Evolutionary conservation across 768 basidiomycete species (phyloP).

Genomic region (Suillus clintonianus): DNA sequence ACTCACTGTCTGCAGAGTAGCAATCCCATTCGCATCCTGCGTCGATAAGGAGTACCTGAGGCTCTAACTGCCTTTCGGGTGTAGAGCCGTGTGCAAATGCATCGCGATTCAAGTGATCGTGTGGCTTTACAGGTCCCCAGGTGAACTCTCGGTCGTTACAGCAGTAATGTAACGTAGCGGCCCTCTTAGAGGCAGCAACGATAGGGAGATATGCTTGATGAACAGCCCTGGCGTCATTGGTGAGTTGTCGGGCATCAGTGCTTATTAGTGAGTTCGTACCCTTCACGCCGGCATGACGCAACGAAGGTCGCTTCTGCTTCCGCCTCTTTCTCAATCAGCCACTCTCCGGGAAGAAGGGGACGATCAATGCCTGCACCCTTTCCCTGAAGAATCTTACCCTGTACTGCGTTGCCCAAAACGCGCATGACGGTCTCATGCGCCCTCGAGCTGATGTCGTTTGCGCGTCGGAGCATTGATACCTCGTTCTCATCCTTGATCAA

Average conservation of each 20-base stretch:
- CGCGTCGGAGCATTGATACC: conserved; percentile 72
- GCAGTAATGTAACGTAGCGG: conserved; percentile 92
- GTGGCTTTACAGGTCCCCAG: conserved; percentile 70
- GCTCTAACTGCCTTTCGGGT: conserved; percentile 42
- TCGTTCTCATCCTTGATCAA: conserved; percentile 77
- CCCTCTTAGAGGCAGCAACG: conserved; percentile 82
- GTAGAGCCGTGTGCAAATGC: conserved; percentile 43
- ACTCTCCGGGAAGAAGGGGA: conserved; percentile 71
- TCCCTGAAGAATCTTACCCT: conserved; percentile 50
- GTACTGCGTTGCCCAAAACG: conserved; percentile 76
- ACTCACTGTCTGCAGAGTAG: conserved; percentile 65
- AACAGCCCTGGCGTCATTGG: conserved; percentile 51
- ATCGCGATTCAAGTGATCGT: conserved; percentile 56
- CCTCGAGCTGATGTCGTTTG: conserved; percentile 83
- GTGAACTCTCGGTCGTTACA: conserved; percentile 88
- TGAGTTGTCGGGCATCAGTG: not conserved
- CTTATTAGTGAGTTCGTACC: conserved; percentile 47
- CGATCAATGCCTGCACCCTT: conserved; percentile 41
- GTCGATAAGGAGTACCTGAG: conserved; percentile 87
- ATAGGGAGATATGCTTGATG: conserved; percentile 94
- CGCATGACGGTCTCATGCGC: conserved; percentile 95
- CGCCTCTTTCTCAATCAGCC: conserved; percentile 89
- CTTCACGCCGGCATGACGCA: conserved; percentile 84
- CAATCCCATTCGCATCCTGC: conserved; percentile 89
- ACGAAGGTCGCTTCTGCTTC: conserved; percentile 96